These are phyloP conservation scores for Colletotrichum sp. DNA, from an alignment of 2,329 filamentous ascomycete species.

Conservation along the genomic window DNA sequence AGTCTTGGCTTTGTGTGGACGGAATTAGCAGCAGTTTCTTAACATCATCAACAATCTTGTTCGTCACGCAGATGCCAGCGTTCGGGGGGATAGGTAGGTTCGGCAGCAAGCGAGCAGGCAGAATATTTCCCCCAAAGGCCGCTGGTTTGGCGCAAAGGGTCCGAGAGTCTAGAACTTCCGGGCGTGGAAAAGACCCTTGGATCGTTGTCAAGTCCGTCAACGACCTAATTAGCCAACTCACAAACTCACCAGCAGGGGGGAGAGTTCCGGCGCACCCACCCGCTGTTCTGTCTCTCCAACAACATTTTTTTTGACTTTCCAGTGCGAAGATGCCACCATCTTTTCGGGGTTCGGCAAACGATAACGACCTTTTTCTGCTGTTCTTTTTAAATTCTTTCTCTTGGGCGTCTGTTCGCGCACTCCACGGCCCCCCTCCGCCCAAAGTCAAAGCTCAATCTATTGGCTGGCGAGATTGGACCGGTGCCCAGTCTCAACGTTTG, in stretches of 20 bases:
- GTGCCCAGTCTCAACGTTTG: slow-evolving; percentile 6
- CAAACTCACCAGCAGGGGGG: not conserved
- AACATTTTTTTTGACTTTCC: not conserved
- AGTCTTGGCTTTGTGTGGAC: not conserved
- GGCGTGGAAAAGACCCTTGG: not conserved
- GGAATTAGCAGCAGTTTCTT: not conserved
- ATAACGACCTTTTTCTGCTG: not conserved
- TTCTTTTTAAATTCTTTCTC: not conserved
- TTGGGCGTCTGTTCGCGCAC: not conserved
- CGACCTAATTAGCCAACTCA: not conserved
- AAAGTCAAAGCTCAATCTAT: slow-evolving; percentile 4
- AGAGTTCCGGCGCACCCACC: not conserved
- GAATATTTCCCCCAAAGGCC: not conserved
- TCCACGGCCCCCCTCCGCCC: not conserved
- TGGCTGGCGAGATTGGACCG: not conserved
- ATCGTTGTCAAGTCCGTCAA: not conserved
- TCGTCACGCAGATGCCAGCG: not conserved
- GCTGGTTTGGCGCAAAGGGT: not conserved
- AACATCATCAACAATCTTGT: not conserved
- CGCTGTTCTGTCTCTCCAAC: not conserved
- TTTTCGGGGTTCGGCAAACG: not conserved
- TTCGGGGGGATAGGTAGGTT: not conserved
- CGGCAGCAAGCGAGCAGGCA: not conserved
- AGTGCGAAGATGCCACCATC: not conserved
- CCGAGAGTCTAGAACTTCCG: not conserved